Percentiles rank a stretch among this genome's conserved stretches.
phyloP scores from a whole-genome alignment of 2,329 filamentous ascomycete species.

The Xylariales sp. region DNA sequence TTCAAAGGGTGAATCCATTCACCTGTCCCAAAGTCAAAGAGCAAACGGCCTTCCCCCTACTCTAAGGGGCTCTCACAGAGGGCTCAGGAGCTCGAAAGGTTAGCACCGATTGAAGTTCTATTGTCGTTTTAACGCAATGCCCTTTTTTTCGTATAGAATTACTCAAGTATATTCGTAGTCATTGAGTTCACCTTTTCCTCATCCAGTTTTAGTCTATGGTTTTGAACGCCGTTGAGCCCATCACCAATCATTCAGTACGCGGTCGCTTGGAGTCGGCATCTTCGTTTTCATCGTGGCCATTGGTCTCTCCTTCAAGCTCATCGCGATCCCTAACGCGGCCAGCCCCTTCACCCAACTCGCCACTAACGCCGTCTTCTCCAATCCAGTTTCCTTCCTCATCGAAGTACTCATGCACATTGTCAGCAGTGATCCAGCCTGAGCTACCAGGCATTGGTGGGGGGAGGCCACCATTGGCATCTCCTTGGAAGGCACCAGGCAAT shows the following conservation, averaged over 20 bases:
- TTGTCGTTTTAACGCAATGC: too few species aligned
- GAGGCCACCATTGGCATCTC: slow-evolving; percentile 43
- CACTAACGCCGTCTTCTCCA: slow-evolving; percentile 39
- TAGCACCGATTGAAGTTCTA: too few species aligned
- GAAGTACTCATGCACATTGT: slow-evolving; percentile 83
- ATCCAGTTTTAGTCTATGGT: too few species aligned
- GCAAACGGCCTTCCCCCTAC: too few species aligned
- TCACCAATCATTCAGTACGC: slow-evolving; percentile 21
- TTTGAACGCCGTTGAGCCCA: too few species aligned
- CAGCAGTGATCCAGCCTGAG: slow-evolving; percentile 83
- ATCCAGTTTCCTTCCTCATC: slow-evolving; percentile 80
- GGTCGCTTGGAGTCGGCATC: slow-evolving; percentile 28
- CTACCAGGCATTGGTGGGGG: slow-evolving; percentile 70
- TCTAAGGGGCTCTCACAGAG: too few species aligned
- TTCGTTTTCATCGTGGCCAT: slow-evolving; percentile 34
- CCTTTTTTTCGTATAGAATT: too few species aligned
- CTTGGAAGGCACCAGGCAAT: slow-evolving; percentile 49
- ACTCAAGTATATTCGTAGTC: too few species aligned
- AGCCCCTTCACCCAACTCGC: slow-evolving; percentile 59
- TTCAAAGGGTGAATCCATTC: too few species aligned
- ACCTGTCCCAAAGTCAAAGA: too few species aligned
- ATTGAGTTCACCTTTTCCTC: too few species aligned
- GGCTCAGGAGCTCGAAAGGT: too few species aligned
- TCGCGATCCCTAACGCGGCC: slow-evolving; percentile 51
- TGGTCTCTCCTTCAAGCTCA: slow-evolving; percentile 43